Evolutionary conservation across 73 alveolate genomes (phyloP).

Genomic region (Effrenium voratum): DNA sequence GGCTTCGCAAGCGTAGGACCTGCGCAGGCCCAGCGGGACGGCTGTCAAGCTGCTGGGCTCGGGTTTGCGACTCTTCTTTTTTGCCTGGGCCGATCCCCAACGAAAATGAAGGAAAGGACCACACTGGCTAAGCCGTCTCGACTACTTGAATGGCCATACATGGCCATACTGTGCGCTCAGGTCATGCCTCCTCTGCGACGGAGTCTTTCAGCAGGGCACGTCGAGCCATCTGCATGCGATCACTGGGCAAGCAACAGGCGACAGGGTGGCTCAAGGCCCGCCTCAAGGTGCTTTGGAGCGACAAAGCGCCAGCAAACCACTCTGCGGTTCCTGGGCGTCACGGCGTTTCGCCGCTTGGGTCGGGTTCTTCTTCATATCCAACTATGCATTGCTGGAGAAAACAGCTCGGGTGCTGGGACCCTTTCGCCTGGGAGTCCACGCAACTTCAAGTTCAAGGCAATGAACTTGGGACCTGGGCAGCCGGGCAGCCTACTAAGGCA

Average conservation of each 20-base stretch:
- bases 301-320: slow-evolving; percentile 84
- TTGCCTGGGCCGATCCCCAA: too few species aligned
- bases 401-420: background rate
- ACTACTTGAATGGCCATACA: too few species aligned
- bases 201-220: slow-evolving; percentile 32
- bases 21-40: background rate
- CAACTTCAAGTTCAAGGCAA: slow-evolving; percentile 27
- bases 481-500: too few species aligned
- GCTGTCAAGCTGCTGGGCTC: background rate
- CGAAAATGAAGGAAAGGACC: too few species aligned
- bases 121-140: too few species aligned
- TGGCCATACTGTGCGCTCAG: too few species aligned
- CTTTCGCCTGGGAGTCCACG: slow-evolving; percentile 2
- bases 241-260: background rate
- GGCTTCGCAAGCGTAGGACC: background rate
- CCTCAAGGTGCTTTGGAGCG: slow-evolving; percentile 85
- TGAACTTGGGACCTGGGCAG: slow-evolving; percentile 44
- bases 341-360: background rate
- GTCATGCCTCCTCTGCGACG: slow-evolving; percentile 37
- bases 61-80: too few species aligned
- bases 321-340: slow-evolving; percentile 50
- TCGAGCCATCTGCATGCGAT: background rate
- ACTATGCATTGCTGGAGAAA: background rate
- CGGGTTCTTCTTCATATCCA: background rate
- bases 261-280: background rate